Conservation (phyloP, 495 filamentous ascomycete genomes). For the Xanthoparmelia taractica region DNA sequence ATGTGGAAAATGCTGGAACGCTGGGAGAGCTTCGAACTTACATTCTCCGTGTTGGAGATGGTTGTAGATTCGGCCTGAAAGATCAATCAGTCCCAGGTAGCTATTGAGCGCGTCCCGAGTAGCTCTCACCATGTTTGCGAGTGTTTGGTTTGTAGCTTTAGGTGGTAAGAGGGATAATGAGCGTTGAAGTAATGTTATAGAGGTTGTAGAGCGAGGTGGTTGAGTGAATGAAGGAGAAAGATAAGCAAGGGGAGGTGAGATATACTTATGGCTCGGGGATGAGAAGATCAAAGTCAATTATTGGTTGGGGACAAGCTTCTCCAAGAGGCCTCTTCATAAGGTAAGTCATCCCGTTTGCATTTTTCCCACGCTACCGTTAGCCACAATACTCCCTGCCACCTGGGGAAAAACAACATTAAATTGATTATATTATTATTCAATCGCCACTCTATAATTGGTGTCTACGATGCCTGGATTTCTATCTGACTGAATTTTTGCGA, state of each 20-base stretch:
- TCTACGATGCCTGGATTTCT: not conserved
- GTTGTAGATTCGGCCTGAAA: conserved; percentile 47
- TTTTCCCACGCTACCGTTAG: not conserved
- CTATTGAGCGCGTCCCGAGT: not conserved
- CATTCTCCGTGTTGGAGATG: conserved; percentile 65
- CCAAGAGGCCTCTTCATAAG: not conserved
- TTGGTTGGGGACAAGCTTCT: not conserved
- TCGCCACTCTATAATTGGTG: not conserved
- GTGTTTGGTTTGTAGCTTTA: not conserved
- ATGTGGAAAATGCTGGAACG: not conserved
- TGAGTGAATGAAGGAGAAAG: not conserved
- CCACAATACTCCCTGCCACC: not conserved
- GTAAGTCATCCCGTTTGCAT: not conserved
- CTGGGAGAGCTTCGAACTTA: conserved; percentile 36
- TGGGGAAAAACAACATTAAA: not conserved
- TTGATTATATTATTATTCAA: not conserved
- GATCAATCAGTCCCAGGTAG: conserved; percentile 2
- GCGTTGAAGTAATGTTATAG: not conserved
- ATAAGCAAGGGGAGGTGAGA: conserved; percentile 4
- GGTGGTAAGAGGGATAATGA: not conserved
- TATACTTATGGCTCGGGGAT: conserved; percentile 7
- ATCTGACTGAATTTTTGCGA: too few species aligned
- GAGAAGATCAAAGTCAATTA: conserved; percentile 11
- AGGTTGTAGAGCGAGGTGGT: not conserved
- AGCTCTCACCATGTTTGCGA: conserved; percentile 25